Evolutionary conservation across 2,329 filamentous ascomycete species (phyloP).

Genomic region (Microsporum ferrugineum): DNA sequence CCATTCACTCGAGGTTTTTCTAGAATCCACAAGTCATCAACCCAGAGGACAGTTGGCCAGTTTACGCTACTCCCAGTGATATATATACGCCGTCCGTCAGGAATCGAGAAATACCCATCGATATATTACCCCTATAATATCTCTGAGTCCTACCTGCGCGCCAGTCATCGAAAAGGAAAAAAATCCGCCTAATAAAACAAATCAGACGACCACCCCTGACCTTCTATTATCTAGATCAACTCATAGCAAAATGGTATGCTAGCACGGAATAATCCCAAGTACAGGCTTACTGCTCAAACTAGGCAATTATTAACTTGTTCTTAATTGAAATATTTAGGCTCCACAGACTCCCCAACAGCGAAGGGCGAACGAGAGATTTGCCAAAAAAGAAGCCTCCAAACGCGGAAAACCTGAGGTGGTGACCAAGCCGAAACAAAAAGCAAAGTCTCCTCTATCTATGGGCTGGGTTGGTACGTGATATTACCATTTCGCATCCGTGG

Average conservation of each 20-base stretch:
- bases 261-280: neutral
- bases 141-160: neutral
- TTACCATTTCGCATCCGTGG: neutral
- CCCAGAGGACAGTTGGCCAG: slow-evolving; percentile 4
- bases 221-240: neutral
- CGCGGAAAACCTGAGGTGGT: slow-evolving; percentile 43
- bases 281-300: neutral
- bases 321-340: slow-evolving; percentile 33
- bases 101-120: neutral
- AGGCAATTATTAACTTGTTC: neutral
- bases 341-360: slow-evolving; percentile 54
- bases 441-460: slow-evolving; percentile 44
- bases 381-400: slow-evolving; percentile 48
- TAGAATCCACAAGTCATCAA: neutral
- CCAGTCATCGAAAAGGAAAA: neutral
- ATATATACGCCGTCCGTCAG: neutral
- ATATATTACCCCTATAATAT: neutral
- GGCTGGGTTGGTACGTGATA: slow-evolving; percentile 48
- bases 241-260: neutral
- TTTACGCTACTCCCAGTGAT: neutral
- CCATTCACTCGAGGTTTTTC: neutral
- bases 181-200: neutral
- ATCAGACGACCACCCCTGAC: neutral
- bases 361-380: slow-evolving; percentile 51
- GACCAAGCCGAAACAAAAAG: slow-evolving; percentile 38